phyloP scores from a whole-genome alignment of 441 rosid genomes.

The Breynia disticha region DNA sequence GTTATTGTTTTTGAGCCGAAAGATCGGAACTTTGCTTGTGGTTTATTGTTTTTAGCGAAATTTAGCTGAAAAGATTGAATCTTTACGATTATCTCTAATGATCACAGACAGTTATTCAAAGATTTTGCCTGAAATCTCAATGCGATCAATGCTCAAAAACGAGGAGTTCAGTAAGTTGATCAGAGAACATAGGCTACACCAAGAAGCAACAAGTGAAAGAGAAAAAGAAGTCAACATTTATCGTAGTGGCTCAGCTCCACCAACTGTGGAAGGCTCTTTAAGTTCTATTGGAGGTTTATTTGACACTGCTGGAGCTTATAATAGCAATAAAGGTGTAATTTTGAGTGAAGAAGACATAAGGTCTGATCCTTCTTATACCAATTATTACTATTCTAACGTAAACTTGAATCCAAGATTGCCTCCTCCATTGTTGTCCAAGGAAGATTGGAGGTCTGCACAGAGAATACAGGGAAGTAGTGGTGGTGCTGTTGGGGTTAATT shows the following conservation, averaged over 20 bases:
- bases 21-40: conserved; percentile 9
- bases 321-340: conserved; percentile 26
- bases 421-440: conserved; percentile 58
- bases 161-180: conserved; percentile 42
- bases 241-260: conserved; percentile 75
- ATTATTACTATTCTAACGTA: conserved; percentile 51
- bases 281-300: conserved; percentile 51
- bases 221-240: conserved; percentile 46
- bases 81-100: conserved; percentile 20
- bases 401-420: conserved; percentile 67
- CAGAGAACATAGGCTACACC: conserved; percentile 35
- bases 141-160: conserved; percentile 45
- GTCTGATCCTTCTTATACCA: conserved; percentile 55
- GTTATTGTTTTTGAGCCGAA: conserved; percentile 11
- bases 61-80: conserved; percentile 16
- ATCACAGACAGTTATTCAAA: conserved; percentile 40
- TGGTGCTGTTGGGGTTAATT: conserved; percentile 11
- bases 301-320: conserved; percentile 18
- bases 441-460: conserved; percentile 62
- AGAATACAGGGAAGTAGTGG: conserved; percentile 36
- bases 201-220: conserved; percentile 32
- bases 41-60: conserved; percentile 9
- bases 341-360: conserved; percentile 48
- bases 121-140: conserved; percentile 44
- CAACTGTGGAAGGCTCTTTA: conserved; percentile 62